These are phyloP conservation scores for Anethum foeniculum DNA, from an alignment of 140 eudicot genomes.

Conservation along the genomic window DNA sequence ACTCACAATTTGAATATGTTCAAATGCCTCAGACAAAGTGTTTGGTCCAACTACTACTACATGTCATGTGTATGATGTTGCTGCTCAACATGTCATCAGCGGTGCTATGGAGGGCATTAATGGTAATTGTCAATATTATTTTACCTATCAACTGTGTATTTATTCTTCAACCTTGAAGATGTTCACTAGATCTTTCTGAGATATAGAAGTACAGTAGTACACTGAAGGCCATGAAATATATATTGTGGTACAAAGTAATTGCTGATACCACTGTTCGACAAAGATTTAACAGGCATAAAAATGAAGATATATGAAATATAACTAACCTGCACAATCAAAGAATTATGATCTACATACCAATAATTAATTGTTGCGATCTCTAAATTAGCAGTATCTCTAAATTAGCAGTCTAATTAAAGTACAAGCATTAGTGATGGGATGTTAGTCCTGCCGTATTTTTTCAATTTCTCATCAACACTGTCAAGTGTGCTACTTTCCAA, in stretches of 20 bases:
- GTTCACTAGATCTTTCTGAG: background rate
- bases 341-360: background rate
- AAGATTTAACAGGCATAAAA: background rate
- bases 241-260: background rate
- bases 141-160: background rate
- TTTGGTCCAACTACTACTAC: conserved; percentile 99
- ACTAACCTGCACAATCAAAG: background rate
- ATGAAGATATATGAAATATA: background rate
- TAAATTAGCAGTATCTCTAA: too few species aligned
- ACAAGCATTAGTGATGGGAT: background rate
- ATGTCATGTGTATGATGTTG: conserved; percentile 86
- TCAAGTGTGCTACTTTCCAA: background rate
- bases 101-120: conserved; percentile 98
- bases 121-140: conserved; percentile 37
- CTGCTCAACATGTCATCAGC: conserved; percentile 88
- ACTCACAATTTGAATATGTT: conserved; percentile 12
- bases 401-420: background rate
- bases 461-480: background rate
- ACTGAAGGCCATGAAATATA: background rate
- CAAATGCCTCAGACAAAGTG: conserved; percentile 54
- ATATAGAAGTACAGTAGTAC: background rate
- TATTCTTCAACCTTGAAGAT: background rate
- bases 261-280: background rate
- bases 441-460: background rate
- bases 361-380: background rate